These are phyloP conservation scores for Dacryopinax spathularia DNA, from an alignment of 768 basidiomycete genomes.

Conservation along the genomic window DNA sequence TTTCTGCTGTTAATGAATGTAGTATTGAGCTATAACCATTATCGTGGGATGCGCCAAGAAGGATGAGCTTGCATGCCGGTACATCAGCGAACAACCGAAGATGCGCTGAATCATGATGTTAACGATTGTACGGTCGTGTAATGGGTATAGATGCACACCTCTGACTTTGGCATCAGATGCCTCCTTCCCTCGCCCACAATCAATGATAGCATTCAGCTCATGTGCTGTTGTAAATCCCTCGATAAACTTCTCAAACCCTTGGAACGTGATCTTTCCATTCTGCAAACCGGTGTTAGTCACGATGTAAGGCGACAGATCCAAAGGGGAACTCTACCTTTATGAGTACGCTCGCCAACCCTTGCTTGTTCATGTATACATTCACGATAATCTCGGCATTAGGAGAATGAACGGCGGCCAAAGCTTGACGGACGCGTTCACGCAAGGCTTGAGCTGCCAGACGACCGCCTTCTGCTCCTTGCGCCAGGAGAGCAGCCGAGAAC, in stretches of 20 bases:
- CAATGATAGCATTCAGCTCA: not conserved
- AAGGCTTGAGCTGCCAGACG: not conserved
- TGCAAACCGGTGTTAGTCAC: not conserved
- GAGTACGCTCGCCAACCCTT: not conserved
- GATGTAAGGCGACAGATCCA: not conserved
- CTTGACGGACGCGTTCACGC: not conserved
- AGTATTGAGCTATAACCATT: not conserved
- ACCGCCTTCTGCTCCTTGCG: not conserved
- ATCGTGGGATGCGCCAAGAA: not conserved
- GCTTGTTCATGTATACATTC: slow-evolving; percentile 2
- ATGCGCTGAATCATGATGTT: not conserved
- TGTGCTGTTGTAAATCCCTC: not conserved
- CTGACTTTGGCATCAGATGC: not conserved
- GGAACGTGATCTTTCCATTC: not conserved
- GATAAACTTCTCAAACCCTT: not conserved
- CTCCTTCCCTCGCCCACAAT: slow-evolving; percentile 1
- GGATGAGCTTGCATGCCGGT: not conserved
- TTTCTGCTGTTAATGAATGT: slow-evolving; percentile 4
- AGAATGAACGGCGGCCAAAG: not conserved
- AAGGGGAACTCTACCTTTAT: not conserved
- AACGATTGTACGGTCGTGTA: too few species aligned
- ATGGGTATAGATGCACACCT: too few species aligned
- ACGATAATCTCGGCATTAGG: not conserved
- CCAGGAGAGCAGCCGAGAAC: not conserved
- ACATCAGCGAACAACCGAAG: not conserved